Evolutionary conservation across 768 basidiomycete species (phyloP).

Genomic region (Rhodotorula toruloides): DNA sequence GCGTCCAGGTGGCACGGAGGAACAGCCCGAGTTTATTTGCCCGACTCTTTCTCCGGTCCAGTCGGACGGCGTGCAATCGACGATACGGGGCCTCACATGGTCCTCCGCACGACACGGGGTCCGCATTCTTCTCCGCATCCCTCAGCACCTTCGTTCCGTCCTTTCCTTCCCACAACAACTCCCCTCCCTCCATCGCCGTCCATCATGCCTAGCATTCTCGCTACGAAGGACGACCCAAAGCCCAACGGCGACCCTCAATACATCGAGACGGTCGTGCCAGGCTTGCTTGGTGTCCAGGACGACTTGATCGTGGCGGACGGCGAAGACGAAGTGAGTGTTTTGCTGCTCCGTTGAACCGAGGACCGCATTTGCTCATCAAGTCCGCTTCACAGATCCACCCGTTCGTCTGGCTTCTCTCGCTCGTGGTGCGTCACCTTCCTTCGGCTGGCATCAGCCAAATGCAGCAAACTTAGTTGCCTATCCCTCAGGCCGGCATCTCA

Average conservation of each 20-base stretch:
- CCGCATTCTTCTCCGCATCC: too few relatives aligned
- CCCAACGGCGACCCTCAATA: not conserved
- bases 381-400: not conserved
- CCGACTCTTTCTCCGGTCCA: too few relatives aligned
- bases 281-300: not conserved
- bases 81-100: too few relatives aligned
- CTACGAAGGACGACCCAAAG: not conserved
- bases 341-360: not conserved
- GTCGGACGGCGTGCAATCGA: too few relatives aligned
- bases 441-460: not conserved
- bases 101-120: too few relatives aligned
- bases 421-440: not conserved
- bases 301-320: conserved; percentile 9
- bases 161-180: not conserved
- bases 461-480: not conserved
- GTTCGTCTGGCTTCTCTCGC: conserved; percentile 6
- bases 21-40: too few relatives aligned
- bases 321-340: conserved; percentile 7
- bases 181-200: not conserved
- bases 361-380: not conserved
- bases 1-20: too few relatives aligned
- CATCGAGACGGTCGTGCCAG: conserved; percentile 3
- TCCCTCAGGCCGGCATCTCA: not conserved
- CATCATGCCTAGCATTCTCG: not conserved
- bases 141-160: too few relatives aligned